Evolutionary conservation across 257 asterid genomes (phyloP).

Genomic region (Buddleja alternifolia): DNA sequence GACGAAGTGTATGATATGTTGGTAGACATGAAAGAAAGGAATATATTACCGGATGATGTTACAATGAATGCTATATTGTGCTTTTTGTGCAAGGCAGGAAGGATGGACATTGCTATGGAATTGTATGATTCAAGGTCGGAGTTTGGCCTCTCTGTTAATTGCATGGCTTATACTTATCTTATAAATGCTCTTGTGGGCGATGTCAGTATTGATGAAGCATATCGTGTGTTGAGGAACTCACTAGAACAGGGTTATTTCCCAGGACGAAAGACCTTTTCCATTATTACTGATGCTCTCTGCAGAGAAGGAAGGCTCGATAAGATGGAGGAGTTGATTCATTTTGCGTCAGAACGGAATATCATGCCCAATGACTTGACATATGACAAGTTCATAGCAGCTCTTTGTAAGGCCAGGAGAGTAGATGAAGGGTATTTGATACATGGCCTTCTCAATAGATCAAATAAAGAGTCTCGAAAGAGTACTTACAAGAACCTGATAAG

Average conservation of each 20-base stretch:
- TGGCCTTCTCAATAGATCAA: conserved; percentile 48
- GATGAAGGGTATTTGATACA: conserved; percentile 71
- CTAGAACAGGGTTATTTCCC: conserved; percentile 64
- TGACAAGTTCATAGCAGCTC: conserved; percentile 62
- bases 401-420: conserved; percentile 58
- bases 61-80: conserved; percentile 80
- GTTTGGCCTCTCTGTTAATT: conserved; percentile 69
- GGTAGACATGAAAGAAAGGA: conserved; percentile 70
- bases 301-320: conserved; percentile 72
- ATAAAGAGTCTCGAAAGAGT: conserved; percentile 39
- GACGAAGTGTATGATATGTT: conserved; percentile 72
- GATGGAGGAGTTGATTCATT: conserved; percentile 65
- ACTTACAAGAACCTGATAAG: conserved; percentile 60
- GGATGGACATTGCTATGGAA: conserved; percentile 65
- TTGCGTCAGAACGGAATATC: conserved; percentile 48
- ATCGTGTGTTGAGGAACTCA: conserved; percentile 51
- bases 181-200: conserved; percentile 70
- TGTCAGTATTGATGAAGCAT: conserved; percentile 55
- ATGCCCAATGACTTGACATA: conserved; percentile 44
- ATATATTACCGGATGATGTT: conserved; percentile 53
- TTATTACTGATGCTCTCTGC: conserved; percentile 61
- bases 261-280: conserved; percentile 54
- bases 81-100: conserved; percentile 82
- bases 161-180: conserved; percentile 79
- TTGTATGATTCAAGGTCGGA: conserved; percentile 71